A percentile compares a stretch with the other conserved stretches of the same genome.
phyloP scores from a whole-genome alignment of 768 basidiomycete species.

The Gelatoporia subvermispora region DNA sequence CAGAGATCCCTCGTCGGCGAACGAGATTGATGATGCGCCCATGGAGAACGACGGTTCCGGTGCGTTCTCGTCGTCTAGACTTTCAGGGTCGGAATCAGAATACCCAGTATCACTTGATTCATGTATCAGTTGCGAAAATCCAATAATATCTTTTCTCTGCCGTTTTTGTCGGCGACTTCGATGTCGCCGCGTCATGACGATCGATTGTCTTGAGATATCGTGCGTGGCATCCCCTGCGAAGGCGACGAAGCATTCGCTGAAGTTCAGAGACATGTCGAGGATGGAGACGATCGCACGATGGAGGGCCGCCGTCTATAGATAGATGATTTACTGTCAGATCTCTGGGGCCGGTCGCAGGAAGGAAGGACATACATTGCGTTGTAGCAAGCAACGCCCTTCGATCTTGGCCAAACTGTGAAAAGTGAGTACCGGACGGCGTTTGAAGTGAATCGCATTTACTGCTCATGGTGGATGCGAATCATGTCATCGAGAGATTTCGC shows the following conservation, averaged over 20 bases:
- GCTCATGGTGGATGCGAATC: slow-evolving; percentile 60
- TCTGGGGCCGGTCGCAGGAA: background rate
- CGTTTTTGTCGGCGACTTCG: slow-evolving; percentile 56
- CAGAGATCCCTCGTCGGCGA: slow-evolving; percentile 44
- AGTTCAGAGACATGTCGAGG: slow-evolving; percentile 70
- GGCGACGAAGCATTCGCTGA: slow-evolving; percentile 56
- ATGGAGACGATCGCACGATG: slow-evolving; percentile 64
- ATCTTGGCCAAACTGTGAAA: slow-evolving; percentile 52
- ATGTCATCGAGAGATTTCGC: slow-evolving; percentile 73
- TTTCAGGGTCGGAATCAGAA: slow-evolving; percentile 38
- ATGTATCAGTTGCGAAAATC: slow-evolving; percentile 42
- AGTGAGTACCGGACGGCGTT: background rate
- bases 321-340: background rate
- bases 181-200: slow-evolving; percentile 51
- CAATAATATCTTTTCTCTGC: slow-evolving; percentile 54
- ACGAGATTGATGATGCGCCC: slow-evolving; percentile 27
- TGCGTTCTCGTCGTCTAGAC: slow-evolving; percentile 14
- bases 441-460: slow-evolving; percentile 41
- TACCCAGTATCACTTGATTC: slow-evolving; percentile 36
- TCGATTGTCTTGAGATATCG: slow-evolving; percentile 44
- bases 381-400: slow-evolving; percentile 58
- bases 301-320: slow-evolving; percentile 52
- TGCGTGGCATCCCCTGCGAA: slow-evolving; percentile 60
- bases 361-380: slow-evolving; percentile 44
- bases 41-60: slow-evolving; percentile 37